Percentiles rank a stretch among this genome's conserved stretches.
These are phyloP conservation scores for Pestalotiopsis fici DNA, from an alignment of 2,329 filamentous ascomycete genomes.

Conservation along the genomic window DNA sequence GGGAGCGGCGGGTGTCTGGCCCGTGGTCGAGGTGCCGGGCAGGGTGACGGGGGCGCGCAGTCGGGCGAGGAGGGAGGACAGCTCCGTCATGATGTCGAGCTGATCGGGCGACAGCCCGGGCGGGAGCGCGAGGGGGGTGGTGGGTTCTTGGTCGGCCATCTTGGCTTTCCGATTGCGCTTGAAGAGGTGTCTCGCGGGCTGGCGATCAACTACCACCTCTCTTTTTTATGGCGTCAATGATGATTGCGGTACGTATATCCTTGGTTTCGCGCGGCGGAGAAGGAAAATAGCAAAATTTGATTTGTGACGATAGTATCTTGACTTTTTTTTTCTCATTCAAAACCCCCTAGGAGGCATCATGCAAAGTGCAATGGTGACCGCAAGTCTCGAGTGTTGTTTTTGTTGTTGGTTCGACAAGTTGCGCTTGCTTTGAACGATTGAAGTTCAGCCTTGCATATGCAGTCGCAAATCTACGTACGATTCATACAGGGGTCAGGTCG, in stretches of 20 bases:
- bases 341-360: too few relatives aligned
- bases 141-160: conserved; percentile 13
- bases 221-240: too few relatives aligned
- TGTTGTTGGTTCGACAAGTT: too few relatives aligned
- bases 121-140: conserved; percentile 51
- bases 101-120: conserved; percentile 75
- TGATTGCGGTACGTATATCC: too few relatives aligned
- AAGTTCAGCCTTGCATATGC: conserved; percentile 1
- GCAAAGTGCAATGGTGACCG: too few relatives aligned
- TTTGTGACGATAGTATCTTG: too few relatives aligned
- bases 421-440: background rate
- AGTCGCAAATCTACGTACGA: background rate
- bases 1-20: conserved; percentile 34
- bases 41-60: conserved; percentile 56
- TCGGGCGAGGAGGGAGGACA: conserved; percentile 76
- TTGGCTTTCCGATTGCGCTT: background rate
- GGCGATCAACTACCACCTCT: too few relatives aligned
- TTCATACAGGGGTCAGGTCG: background rate
- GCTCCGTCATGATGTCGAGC: conserved; percentile 83
- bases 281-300: too few relatives aligned
- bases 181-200: background rate
- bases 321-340: too few relatives aligned
- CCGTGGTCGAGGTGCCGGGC: conserved; percentile 26
- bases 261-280: too few relatives aligned
- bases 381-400: too few relatives aligned